These are phyloP conservation scores for Epithele typhae DNA, from an alignment of 768 basidiomycete genomes.

Conservation along the genomic window DNA sequence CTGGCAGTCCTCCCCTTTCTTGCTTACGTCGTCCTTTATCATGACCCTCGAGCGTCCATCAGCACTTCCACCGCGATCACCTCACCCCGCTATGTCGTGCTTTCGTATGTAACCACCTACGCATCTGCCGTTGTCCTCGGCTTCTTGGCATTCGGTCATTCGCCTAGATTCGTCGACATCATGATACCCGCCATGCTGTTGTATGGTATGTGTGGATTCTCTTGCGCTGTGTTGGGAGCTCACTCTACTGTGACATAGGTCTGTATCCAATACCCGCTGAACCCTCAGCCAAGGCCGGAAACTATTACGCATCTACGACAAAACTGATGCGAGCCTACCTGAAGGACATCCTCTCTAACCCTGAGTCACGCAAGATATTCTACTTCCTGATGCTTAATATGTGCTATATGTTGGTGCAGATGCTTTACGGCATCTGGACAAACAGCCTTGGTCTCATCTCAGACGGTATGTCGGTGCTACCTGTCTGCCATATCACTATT, in stretches of 20 bases:
- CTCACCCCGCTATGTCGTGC: conserved; percentile 49
- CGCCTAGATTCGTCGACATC: conserved; percentile 54
- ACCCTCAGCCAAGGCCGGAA: conserved; percentile 1
- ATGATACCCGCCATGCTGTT: conserved; percentile 55
- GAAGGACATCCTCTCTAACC: conserved; percentile 86
- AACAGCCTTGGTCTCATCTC: conserved; percentile 96
- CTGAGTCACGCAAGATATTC: conserved; percentile 92
- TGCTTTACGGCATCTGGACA: conserved; percentile 97
- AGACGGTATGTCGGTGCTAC: conserved; percentile 56
- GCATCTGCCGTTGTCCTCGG: conserved; percentile 52
- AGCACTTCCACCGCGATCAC: conserved; percentile 39
- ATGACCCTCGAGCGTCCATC: conserved; percentile 48
- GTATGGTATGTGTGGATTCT: conserved; percentile 48
- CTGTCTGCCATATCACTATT: neutral
- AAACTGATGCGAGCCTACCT: conserved; percentile 58
- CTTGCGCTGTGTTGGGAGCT: neutral
- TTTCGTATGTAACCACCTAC: conserved; percentile 54
- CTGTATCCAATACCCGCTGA: conserved; percentile 7
- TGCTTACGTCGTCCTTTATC: conserved; percentile 57
- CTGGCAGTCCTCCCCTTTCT: conserved; percentile 58
- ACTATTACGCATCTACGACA: conserved; percentile 23
- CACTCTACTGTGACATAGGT: neutral
- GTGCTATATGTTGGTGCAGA: conserved; percentile 95
- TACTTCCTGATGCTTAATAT: conserved; percentile 95
- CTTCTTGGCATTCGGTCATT: conserved; percentile 57